Conservation (phyloP, 192 early-diverging fungal species). For the Powellomyces hirtus region DNA sequence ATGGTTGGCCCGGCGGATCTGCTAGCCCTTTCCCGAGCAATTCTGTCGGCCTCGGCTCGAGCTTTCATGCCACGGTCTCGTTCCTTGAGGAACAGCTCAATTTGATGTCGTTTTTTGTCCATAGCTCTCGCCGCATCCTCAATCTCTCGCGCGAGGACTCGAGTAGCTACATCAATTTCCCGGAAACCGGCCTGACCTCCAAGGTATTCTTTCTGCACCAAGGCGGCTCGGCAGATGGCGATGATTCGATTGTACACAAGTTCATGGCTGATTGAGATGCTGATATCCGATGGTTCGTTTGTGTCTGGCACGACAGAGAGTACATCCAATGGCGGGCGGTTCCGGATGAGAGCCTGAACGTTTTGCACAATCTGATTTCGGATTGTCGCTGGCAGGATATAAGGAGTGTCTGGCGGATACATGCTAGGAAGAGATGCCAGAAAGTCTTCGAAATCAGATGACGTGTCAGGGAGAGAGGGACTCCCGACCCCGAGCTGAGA, state of each 20-base stretch:
- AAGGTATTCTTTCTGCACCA: conserved; percentile 16
- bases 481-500: too few species aligned
- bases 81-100: conserved; percentile 11
- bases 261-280: neutral
- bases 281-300: conserved; percentile 9
- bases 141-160: neutral
- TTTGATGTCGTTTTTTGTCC: conserved; percentile 14
- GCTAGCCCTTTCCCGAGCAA: neutral
- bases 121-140: conserved; percentile 2
- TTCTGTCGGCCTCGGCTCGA: conserved; percentile 9
- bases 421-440: conserved; percentile 10
- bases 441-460: conserved; percentile 25
- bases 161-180: neutral
- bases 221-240: conserved; percentile 5
- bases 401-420: conserved; percentile 19
- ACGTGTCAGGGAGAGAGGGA: neutral
- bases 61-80: conserved; percentile 4
- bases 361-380: conserved; percentile 33
- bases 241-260: conserved; percentile 18
- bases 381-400: conserved; percentile 12
- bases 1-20: too few species aligned
- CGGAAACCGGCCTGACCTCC: conserved; percentile 22
- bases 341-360: conserved; percentile 20
- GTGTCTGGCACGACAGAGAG: neutral
- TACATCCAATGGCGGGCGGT: conserved; percentile 9